Percentiles rank a stretch among this genome's conserved stretches.
Conservation (phyloP, 495 filamentous ascomycete species). For the Neurospora cerealis region DNA sequence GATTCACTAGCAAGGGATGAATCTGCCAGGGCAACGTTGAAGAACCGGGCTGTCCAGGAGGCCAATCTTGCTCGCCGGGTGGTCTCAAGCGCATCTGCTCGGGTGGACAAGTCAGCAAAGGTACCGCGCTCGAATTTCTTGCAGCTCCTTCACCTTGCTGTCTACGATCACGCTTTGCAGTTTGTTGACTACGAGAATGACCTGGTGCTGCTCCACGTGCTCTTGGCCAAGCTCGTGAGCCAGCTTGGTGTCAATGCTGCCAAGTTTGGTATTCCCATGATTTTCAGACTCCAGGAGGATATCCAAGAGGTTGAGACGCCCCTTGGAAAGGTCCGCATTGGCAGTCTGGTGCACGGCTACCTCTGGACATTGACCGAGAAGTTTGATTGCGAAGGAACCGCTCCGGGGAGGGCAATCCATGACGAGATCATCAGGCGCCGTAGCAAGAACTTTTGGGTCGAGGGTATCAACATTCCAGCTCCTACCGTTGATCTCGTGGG, state of each 20-base stretch:
- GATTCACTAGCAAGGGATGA: slow-evolving; percentile 56
- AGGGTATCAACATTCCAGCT: slow-evolving; percentile 57
- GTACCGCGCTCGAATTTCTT: slow-evolving; percentile 58
- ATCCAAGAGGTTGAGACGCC: slow-evolving; percentile 54
- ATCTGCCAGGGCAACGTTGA: slow-evolving; percentile 26
- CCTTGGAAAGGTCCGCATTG: slow-evolving; percentile 60
- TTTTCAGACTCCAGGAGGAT: slow-evolving; percentile 77
- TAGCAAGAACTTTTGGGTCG: slow-evolving; percentile 64
- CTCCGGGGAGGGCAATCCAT: slow-evolving; percentile 56
- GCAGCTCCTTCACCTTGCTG: slow-evolving; percentile 71
- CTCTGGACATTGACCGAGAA: slow-evolving; percentile 67
- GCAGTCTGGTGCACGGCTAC: slow-evolving; percentile 79
- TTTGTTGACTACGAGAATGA: slow-evolving; percentile 59
- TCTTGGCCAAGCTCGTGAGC: slow-evolving; percentile 60
- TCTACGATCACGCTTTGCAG: slow-evolving; percentile 77
- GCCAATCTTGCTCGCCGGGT: slow-evolving; percentile 45
- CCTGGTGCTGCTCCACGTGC: slow-evolving; percentile 61
- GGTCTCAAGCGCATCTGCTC: slow-evolving; percentile 56
- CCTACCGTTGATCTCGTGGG: slow-evolving; percentile 41
- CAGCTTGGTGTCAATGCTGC: slow-evolving; percentile 77
- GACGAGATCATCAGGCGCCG: slow-evolving; percentile 66
- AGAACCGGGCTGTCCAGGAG: slow-evolving; percentile 23
- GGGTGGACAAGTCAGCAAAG: slow-evolving; percentile 46
- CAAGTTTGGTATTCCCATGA: slow-evolving; percentile 75
- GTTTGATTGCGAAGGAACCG: slow-evolving; percentile 63